Conservation (phyloP, 768 basidiomycete species). For the Lactarius vividus region DNA sequence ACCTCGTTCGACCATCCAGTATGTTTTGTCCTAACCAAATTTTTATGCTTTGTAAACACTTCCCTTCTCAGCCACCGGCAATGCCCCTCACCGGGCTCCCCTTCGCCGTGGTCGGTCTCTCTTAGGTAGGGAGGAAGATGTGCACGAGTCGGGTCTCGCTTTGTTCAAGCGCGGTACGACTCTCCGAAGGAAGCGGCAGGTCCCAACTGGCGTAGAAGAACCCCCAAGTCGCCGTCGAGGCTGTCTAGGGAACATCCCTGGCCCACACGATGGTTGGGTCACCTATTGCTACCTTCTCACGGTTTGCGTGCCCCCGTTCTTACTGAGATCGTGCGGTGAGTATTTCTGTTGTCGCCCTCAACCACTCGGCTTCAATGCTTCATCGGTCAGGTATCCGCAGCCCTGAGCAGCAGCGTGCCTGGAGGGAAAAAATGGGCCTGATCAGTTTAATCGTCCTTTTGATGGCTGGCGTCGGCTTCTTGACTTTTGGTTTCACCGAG, state of each 20-base stretch:
- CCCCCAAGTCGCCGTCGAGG: slow-evolving; percentile 42
- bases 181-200: slow-evolving; percentile 63
- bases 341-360: slow-evolving; percentile 22
- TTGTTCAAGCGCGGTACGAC: slow-evolving; percentile 86
- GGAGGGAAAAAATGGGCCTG: slow-evolving; percentile 98
- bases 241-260: slow-evolving; percentile 76
- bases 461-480: slow-evolving; percentile 94
- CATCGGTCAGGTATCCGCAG: slow-evolving; percentile 67
- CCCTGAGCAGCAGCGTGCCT: slow-evolving; percentile 92
- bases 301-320: slow-evolving; percentile 71
- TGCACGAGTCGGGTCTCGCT: slow-evolving; percentile 88
- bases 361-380: background rate
- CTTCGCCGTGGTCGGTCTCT: slow-evolving; percentile 90
- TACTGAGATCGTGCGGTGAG: slow-evolving; percentile 78
- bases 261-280: slow-evolving; percentile 94
- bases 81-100: slow-evolving; percentile 55
- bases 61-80: slow-evolving; percentile 62
- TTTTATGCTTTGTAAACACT: slow-evolving; percentile 21
- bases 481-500: slow-evolving; percentile 98
- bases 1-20: slow-evolving; percentile 82
- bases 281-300: slow-evolving; percentile 88
- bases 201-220: slow-evolving; percentile 41
- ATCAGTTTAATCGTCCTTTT: slow-evolving; percentile 72
- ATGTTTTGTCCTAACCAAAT: slow-evolving; percentile 37
- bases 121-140: slow-evolving; percentile 85